Percentiles rank a stretch among this genome's conserved stretches.
Evolutionary conservation across 192 early-diverging fungal species (phyloP).

Genomic region (Linnemannia elongata): DNA sequence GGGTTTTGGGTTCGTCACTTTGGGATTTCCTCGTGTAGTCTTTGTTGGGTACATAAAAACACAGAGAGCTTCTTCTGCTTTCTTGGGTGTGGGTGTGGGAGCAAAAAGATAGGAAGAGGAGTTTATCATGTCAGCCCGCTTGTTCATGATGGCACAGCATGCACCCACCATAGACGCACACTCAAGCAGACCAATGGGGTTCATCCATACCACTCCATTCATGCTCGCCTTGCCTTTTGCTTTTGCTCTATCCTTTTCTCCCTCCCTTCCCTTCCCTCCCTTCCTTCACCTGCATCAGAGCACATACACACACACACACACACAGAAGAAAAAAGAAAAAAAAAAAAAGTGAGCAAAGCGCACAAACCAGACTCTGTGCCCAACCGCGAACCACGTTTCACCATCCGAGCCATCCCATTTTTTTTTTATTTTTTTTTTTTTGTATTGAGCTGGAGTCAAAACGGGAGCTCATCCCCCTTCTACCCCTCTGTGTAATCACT

Average conservation of each 20-base stretch:
- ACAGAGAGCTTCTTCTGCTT: not conserved
- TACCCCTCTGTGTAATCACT: not conserved
- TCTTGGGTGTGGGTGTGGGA: not conserved
- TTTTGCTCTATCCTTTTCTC: not conserved
- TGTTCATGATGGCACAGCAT: not conserved
- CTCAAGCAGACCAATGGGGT: not conserved
- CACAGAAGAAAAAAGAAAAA: not conserved
- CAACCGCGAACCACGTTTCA: conserved; percentile 38
- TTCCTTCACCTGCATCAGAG: not conserved
- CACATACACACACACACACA: not conserved
- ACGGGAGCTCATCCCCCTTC: not conserved
- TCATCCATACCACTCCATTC: not conserved
- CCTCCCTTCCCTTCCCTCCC: not conserved
- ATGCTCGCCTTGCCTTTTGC: not conserved
- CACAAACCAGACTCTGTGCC: conserved; percentile 38
- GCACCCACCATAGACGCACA: not conserved
- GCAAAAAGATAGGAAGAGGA: not conserved
- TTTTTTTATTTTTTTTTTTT: no score
- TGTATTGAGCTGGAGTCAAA: not conserved
- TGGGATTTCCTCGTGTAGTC: conserved; percentile 2
- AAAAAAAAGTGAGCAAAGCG: conserved; percentile 6
- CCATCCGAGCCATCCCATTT: not conserved
- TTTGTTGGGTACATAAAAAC: not conserved
- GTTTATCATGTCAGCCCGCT: no score
- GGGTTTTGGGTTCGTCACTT: not conserved